Evolutionary conservation across 495 filamentous ascomycete species (phyloP), one percentile per base, ranked within the genome.

Genomic region (Annulohypoxylon maeteangense): DNA sequence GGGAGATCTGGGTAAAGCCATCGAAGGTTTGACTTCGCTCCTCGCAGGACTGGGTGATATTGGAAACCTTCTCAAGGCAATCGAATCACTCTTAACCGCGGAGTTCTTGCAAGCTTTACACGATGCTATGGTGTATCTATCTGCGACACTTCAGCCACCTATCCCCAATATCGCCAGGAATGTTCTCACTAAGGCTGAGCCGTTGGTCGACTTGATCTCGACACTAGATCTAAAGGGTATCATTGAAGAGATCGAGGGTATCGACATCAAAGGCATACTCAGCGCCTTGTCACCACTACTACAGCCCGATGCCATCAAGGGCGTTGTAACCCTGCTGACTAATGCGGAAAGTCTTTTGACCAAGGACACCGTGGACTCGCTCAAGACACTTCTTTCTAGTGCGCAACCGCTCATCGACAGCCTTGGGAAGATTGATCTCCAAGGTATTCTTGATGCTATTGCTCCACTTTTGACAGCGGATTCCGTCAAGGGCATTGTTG

Each of bases 181-280:
- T 56, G 54, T 80, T n/a, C 56, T 80, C 2, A 62, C 50, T 23
- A 78, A 78, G 70, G 67, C 65, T 10, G 75, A 70, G 18, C 78
- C 78, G 1, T 54, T 80, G 5, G 51, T 80, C 47, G 74, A 78
- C 53, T 36, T 76, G 45, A 38, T 80, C 31, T 58, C 60, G 8
- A 68, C 75, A 36, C 54, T 80, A 8, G 75, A 78, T 34, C 68
- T 80, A 32, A 55, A 78, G 57, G 74, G 74, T n/a, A 66, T 80
- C 20, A 32, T 78, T 27, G 63, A 70, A 1, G 71, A 76, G 18
- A 45, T 80, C 51, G 68, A 75, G 65, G 75, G 74, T 44, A 80
- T 82, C 48, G 82, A 86, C 69, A 73, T 87, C 29, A 75, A 85
- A 44, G 79, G 79, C 65, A 75, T 81, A 40, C 62, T 87, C 7